These are phyloP conservation scores for Elsinoe fawcettii DNA, from an alignment of 2,329 filamentous ascomycete genomes.

Conservation along the genomic window DNA sequence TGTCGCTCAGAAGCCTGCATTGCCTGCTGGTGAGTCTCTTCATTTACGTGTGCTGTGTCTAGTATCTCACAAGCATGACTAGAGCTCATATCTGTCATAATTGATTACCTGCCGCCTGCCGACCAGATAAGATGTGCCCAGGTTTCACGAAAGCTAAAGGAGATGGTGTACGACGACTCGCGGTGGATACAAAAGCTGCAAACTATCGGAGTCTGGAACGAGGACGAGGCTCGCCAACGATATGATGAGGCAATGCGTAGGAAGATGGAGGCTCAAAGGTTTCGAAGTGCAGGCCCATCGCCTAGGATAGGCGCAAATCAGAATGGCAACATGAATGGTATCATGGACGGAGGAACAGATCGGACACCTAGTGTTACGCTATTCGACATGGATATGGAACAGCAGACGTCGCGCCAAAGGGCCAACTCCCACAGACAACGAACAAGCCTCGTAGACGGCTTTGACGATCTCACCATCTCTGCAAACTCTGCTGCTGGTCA, in stretches of 20 bases:
- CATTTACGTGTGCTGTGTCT: slow-evolving; percentile 1
- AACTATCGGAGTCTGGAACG: slow-evolving; percentile 87
- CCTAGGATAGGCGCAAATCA: slow-evolving; percentile 29
- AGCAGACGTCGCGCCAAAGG: slow-evolving; percentile 40
- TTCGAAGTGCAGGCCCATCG: slow-evolving; percentile 35
- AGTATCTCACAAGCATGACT: slow-evolving; percentile 18
- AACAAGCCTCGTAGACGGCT: slow-evolving; percentile 55
- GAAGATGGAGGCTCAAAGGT: slow-evolving; percentile 50
- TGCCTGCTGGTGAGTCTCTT: slow-evolving; percentile 62
- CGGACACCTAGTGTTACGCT: slow-evolving; percentile 49
- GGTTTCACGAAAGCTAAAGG: slow-evolving; percentile 75
- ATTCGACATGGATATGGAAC: slow-evolving; percentile 66
- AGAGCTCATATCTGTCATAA: slow-evolving; percentile 82
- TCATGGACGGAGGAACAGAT: slow-evolving; percentile 28
- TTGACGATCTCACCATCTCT: slow-evolving; percentile 64
- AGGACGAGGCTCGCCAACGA: slow-evolving; percentile 69
- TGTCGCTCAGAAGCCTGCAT: slow-evolving; percentile 64
- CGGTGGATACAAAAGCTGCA: slow-evolving; percentile 84
- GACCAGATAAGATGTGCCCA: slow-evolving; percentile 82
- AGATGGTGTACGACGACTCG: slow-evolving; percentile 98
- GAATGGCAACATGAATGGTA: slow-evolving; percentile 31
- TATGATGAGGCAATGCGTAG: slow-evolving; percentile 61
- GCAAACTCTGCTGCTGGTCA: slow-evolving; percentile 25
- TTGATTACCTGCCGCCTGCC: slow-evolving; percentile 78
- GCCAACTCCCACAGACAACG: slow-evolving; percentile 19